phyloP scores from a whole-genome alignment of 257 asterid species.

The Nicotiana noctiflora region DNA sequence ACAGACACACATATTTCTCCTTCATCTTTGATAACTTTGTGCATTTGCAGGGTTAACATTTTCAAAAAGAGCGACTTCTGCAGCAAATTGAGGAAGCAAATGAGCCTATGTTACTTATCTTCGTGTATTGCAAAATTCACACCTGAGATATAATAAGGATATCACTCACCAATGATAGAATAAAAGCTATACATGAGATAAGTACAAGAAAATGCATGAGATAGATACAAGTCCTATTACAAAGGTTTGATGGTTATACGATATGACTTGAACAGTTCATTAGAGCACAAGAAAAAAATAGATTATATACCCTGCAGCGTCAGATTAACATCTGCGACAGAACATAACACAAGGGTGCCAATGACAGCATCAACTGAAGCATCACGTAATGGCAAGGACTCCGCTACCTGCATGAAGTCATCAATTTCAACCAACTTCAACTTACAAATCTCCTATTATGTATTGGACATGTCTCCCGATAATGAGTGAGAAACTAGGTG shows the following conservation, averaged over 20 bases:
- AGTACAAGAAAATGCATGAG: background rate
- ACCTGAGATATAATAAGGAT: background rate
- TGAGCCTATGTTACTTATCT: background rate
- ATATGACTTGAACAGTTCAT: background rate
- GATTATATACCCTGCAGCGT: slow-evolving; percentile 52
- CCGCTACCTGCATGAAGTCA: slow-evolving; percentile 56
- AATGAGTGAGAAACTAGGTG: background rate
- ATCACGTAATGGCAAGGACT: slow-evolving; percentile 72
- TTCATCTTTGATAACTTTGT: background rate
- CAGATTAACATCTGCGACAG: slow-evolving; percentile 67
- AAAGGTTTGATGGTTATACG: background rate
- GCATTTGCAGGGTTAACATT: background rate
- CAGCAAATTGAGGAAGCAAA: background rate
- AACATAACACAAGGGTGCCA: slow-evolving; percentile 85
- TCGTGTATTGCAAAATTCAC: background rate
- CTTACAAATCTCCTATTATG: background rate
- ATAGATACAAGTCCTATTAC: background rate
- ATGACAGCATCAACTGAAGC: slow-evolving; percentile 84
- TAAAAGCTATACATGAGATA: background rate
- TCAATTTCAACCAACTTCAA: background rate
- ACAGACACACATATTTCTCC: background rate
- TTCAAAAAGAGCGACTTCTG: background rate
- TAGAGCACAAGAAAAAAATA: background rate
- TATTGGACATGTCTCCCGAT: background rate
- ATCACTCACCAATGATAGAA: background rate